Evolutionary conservation across 2,329 filamentous ascomycete genomes (phyloP).

Genomic region (Neospermospora avenae): DNA sequence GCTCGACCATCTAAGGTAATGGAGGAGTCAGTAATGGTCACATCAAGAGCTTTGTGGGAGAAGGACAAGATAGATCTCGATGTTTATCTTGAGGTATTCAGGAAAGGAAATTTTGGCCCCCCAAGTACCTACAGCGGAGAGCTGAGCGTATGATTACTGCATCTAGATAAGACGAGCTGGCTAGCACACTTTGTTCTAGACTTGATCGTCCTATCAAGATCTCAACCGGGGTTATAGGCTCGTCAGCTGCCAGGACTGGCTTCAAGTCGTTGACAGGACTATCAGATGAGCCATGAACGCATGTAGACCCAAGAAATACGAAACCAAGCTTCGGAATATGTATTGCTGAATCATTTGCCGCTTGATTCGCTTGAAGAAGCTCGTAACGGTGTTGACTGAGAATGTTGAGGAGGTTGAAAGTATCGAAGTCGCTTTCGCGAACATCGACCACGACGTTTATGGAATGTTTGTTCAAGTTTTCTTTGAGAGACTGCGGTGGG

Average conservation of each 20-base stretch:
- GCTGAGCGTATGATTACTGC: conserved; percentile 36
- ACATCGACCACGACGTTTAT: conserved; percentile 39
- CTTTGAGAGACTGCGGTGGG: conserved; percentile 17
- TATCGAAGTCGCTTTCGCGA: conserved; percentile 28
- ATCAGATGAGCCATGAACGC: conserved; percentile 37
- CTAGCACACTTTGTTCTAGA: conserved; percentile 36
- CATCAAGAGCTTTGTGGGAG: not conserved
- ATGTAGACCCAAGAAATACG: conserved; percentile 38
- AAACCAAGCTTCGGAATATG: conserved; percentile 37
- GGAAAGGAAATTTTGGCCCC: not conserved
- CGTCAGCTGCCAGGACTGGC: conserved; percentile 27
- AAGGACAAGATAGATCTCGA: not conserved
- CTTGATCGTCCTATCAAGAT: conserved; percentile 35
- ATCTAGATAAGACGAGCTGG: conserved; percentile 33
- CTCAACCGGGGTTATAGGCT: conserved; percentile 23
- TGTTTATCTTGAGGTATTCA: not conserved
- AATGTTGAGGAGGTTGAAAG: conserved; percentile 25
- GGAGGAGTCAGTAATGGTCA: not conserved
- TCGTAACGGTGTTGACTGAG: conserved; percentile 25
- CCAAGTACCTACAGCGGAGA: too few relatives aligned
- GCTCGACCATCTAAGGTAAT: conserved; percentile 33
- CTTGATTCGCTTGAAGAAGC: conserved; percentile 23
- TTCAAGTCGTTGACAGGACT: conserved; percentile 33
- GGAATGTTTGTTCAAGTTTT: conserved; percentile 26
- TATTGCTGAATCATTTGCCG: conserved; percentile 19